A percentile compares a stretch with the other conserved stretches of the same genome.
These are phyloP conservation scores for Agaricus subrufescens DNA, from an alignment of 768 basidiomycete species.

Conservation along the genomic window DNA sequence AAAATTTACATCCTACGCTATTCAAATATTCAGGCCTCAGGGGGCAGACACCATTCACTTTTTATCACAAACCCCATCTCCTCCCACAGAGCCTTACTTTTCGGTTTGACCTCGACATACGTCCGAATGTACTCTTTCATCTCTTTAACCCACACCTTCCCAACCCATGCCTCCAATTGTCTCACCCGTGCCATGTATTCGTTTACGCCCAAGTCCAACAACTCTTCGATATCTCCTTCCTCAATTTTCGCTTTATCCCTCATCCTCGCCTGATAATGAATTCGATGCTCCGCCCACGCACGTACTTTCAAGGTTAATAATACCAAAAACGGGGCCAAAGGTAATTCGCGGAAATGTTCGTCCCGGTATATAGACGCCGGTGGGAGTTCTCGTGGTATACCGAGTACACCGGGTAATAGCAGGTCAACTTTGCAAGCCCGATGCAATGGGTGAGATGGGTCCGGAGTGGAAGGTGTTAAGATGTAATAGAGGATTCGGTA, in stretches of 20 bases:
- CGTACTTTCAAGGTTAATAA: slow-evolving; percentile 37
- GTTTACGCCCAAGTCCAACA: slow-evolving; percentile 32
- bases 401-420: slow-evolving; percentile 27
- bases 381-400: slow-evolving; percentile 26
- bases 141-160: slow-evolving; percentile 22
- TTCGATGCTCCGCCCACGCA: slow-evolving; percentile 37
- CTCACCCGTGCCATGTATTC: slow-evolving; percentile 17
- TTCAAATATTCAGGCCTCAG: not conserved
- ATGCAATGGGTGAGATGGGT: slow-evolving; percentile 9
- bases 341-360: slow-evolving; percentile 21
- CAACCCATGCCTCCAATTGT: slow-evolving; percentile 22
- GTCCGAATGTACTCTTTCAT: slow-evolving; percentile 19
- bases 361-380: slow-evolving; percentile 13
- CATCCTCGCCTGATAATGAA: slow-evolving; percentile 24
- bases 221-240: slow-evolving; percentile 33
- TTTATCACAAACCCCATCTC: slow-evolving; percentile 16
- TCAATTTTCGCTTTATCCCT: slow-evolving; percentile 34
- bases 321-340: slow-evolving; percentile 32
- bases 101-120: slow-evolving; percentile 18
- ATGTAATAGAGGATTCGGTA: slow-evolving; percentile 39
- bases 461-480: slow-evolving; percentile 8
- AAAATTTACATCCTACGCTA: no score
- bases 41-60: slow-evolving; percentile 6
- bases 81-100: slow-evolving; percentile 14
- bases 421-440: slow-evolving; percentile 32